These are phyloP conservation scores for Debaryomyces singareniensis DNA, from an alignment of 1,139 yeast species.

Conservation along the genomic window DNA sequence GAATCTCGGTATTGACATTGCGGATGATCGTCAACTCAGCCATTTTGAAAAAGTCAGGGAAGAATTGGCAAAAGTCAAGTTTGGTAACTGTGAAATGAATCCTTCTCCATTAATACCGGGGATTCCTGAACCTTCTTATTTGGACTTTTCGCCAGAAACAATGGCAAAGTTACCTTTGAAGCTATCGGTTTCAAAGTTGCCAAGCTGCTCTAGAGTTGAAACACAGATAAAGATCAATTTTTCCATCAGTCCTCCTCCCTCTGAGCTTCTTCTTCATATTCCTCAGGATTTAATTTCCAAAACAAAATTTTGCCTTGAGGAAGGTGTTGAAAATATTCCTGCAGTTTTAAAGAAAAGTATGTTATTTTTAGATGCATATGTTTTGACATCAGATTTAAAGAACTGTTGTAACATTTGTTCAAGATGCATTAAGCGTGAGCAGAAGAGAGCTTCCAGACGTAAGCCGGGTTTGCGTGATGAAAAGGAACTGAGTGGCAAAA, in stretches of 20 bases:
- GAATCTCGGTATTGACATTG: not conserved
- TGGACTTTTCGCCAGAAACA: slow-evolving; percentile 32
- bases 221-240: slow-evolving; percentile 82
- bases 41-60: slow-evolving; percentile 45
- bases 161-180: slow-evolving; percentile 50
- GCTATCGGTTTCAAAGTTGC: slow-evolving; percentile 56
- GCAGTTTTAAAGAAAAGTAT: slow-evolving; percentile 45
- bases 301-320: slow-evolving; percentile 65
- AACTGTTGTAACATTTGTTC: slow-evolving; percentile 73
- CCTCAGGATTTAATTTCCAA: slow-evolving; percentile 86
- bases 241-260: slow-evolving; percentile 65
- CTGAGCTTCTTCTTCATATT: slow-evolving; percentile 62
- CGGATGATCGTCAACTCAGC: slow-evolving; percentile 13
- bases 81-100: slow-evolving; percentile 43
- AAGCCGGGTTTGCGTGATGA: slow-evolving; percentile 46
- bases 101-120: slow-evolving; percentile 30
- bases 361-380: slow-evolving; percentile 61
- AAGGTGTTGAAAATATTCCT: slow-evolving; percentile 37
- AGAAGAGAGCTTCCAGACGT: slow-evolving; percentile 86
- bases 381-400: slow-evolving; percentile 47
- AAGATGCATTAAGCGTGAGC: slow-evolving; percentile 86
- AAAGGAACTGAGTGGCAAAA: slow-evolving; percentile 20
- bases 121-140: slow-evolving; percentile 25
- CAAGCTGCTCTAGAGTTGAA: slow-evolving; percentile 82
- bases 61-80: slow-evolving; percentile 49